These are phyloP conservation scores for Cubamyces sp. DNA, from an alignment of 768 basidiomycete species.

Conservation along the genomic window DNA sequence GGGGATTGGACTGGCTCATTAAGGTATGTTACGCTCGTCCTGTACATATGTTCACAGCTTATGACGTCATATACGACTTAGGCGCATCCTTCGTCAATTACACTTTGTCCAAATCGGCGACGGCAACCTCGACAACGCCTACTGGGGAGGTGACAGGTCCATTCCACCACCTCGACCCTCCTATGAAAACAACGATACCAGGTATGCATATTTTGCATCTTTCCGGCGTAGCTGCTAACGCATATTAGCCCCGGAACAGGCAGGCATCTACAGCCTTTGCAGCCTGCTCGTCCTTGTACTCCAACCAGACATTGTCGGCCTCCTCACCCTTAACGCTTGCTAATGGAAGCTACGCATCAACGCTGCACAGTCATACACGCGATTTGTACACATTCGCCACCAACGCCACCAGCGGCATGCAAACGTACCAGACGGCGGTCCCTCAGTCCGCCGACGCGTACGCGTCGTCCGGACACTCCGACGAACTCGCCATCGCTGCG, in stretches of 20 bases:
- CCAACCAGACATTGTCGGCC: slow-evolving; percentile 57
- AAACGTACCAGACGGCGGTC: slow-evolving; percentile 70
- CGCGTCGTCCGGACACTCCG: slow-evolving; percentile 69
- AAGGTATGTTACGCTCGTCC: slow-evolving; percentile 53
- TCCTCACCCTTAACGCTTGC: slow-evolving; percentile 64
- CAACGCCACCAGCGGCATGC: slow-evolving; percentile 61
- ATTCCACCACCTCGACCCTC: slow-evolving; percentile 78
- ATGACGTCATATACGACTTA: slow-evolving; percentile 36
- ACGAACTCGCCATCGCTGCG: slow-evolving; percentile 77
- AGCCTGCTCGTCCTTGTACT: slow-evolving; percentile 83
- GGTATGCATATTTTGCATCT: slow-evolving; percentile 35
- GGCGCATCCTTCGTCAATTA: slow-evolving; percentile 78
- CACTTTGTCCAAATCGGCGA: slow-evolving; percentile 78
- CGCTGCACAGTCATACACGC: slow-evolving; percentile 73
- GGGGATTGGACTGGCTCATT: slow-evolving; percentile 92
- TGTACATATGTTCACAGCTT: not conserved
- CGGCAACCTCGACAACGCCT: slow-evolving; percentile 71
- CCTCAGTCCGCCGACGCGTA: slow-evolving; percentile 68
- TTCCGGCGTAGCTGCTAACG: not conserved
- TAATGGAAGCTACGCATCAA: slow-evolving; percentile 72
- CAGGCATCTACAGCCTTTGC: slow-evolving; percentile 86
- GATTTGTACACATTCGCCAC: slow-evolving; percentile 78
- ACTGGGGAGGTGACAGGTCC: slow-evolving; percentile 87
- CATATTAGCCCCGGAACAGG: slow-evolving; percentile 72
- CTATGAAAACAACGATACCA: slow-evolving; percentile 75